Percentiles rank a stretch among this genome's conserved stretches.
Evolutionary conservation across 75 land plant species (phyloP).

Genomic region (Isoetes taiwanensis): DNA sequence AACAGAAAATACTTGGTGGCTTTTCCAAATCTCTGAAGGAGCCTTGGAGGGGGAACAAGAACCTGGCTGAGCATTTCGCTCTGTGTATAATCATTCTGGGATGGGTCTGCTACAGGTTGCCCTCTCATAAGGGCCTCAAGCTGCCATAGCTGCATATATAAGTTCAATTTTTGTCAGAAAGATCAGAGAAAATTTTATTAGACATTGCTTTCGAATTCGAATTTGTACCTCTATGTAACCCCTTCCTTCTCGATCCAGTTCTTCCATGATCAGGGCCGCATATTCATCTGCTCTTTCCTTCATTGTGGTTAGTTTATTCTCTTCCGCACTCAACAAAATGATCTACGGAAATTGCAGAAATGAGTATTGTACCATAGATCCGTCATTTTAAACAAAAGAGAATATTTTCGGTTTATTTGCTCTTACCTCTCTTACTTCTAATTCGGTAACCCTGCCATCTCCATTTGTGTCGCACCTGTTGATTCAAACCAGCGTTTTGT

Average conservation of each 20-base stretch:
- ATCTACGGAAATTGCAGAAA: no score
- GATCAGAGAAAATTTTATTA: neutral
- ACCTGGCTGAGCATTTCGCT: constrained; percentile 32
- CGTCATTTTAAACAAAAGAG: no score
- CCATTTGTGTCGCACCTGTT: constrained; percentile 23
- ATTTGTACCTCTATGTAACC: constrained; percentile 65
- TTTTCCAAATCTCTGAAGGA: constrained; percentile 15
- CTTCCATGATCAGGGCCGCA: constrained; percentile 71
- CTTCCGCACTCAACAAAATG: constrained; percentile 57
- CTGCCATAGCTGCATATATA: constrained; percentile 47
- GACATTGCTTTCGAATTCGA: neutral
- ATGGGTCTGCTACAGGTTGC: constrained; percentile 25
- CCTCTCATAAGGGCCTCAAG: constrained; percentile 50
- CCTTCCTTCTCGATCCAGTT: constrained; percentile 56
- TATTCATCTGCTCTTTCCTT: constrained; percentile 46
- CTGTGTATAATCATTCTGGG: constrained; percentile 11
- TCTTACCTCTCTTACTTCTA: constrained; percentile 27
- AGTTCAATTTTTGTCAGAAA: neutral
- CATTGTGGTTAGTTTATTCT: constrained; percentile 48
- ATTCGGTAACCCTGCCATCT: constrained; percentile 20
- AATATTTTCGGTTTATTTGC: no score
- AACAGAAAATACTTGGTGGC: constrained; percentile 22
- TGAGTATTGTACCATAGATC: no score
- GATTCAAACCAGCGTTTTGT: no score
- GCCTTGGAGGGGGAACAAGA: constrained; percentile 59